Percentiles rank a stretch among this genome's conserved stretches.
These are phyloP conservation scores for Bocquillonia castaneifolia DNA, from an alignment of 441 rosid species.

Conservation along the genomic window DNA sequence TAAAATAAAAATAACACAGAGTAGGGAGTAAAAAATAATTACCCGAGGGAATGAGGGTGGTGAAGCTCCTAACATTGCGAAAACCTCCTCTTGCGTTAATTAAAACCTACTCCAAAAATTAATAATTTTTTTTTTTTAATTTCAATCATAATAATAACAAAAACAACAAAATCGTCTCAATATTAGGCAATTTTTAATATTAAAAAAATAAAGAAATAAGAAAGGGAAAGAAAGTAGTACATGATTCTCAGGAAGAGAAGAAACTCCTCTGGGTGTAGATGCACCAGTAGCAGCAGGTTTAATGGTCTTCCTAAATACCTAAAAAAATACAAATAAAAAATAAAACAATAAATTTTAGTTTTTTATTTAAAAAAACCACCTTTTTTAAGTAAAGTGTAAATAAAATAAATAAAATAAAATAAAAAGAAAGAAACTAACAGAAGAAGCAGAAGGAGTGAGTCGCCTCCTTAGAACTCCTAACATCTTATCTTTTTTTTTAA, in stretches of 20 bases:
- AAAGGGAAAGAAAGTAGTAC: constrained; percentile 17
- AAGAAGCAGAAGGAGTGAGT: constrained; percentile 42
- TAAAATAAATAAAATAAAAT: constrained; percentile 25
- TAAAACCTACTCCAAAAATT: constrained; percentile 34
- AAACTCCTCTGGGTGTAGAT: constrained; percentile 44
- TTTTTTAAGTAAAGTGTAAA: not conserved
- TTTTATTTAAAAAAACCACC: not conserved
- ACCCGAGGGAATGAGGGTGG: constrained; percentile 53
- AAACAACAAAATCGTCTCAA: not conserved
- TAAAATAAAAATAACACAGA: not conserved
- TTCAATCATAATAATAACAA: not conserved
- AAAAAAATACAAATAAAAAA: not conserved
- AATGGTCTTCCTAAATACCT: constrained; percentile 41
- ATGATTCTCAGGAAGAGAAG: constrained; percentile 40
- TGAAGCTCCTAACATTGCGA: constrained; percentile 38
- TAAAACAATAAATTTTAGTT: too few relatives aligned
- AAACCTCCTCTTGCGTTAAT: constrained; percentile 35
- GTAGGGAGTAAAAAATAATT: not conserved
- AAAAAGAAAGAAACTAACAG: constrained; percentile 30
- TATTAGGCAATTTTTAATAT: not conserved
- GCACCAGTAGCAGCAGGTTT: constrained; percentile 35
- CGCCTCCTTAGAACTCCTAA: constrained; percentile 58
- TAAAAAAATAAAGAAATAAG: not conserved
- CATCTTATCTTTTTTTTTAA: constrained; percentile 43
- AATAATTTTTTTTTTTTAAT: too few relatives aligned